Base-by-base conservation (phyloP, 257 asterid genomes). In the Mitragyna speciosa region DNA sequence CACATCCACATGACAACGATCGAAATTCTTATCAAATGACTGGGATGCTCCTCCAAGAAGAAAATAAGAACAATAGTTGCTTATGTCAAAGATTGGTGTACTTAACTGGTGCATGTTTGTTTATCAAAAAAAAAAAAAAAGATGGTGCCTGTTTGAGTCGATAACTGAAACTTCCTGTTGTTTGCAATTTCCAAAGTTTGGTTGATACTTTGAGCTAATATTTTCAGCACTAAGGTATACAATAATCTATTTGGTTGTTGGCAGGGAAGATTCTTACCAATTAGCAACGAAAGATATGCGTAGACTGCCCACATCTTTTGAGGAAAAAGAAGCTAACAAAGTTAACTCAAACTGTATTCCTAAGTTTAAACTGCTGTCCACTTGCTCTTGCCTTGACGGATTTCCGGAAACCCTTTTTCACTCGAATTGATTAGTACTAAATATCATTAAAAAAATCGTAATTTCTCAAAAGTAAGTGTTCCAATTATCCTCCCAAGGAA, bases 281-380 rank as follows among this genome's bases (percentile, higher is more conserved):
- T 80, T 74, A 66, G 73, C 76, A 73, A 26, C 79, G 66, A 80
- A 74, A 74, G 75, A 74, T 80, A 64, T 65, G 72, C 19, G 22
- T 14, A 36, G 79, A 73, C 65, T 65, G 33, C 70, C 76, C 33
- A n/a, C 70, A 36, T 30, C 76, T 68, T 78, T 69, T 36, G 49
- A 19, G 70, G 7, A 80, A 73, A 52, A 41, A 49, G n/a, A 73
- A 51, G 47, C 58, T 33, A 51, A n/a, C 59, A 65, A 73, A 73
- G 45, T 54, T 65, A 72, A 41, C 73, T 63, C 78, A 63, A 79
- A 22, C 78, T 31, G 14, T 49, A 19, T 77, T 31, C 30, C 24
- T 63, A 56, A 4, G 52, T 48, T 19, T 9, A 45, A 45, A 43
- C 61, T 41, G 0, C 58, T 59, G 43, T 2, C 20, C 58, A 48